Percentiles rank a stretch among this genome's conserved stretches.
phyloP scores from a whole-genome alignment of 345 rosid species.

The Psidium guajava region DNA sequence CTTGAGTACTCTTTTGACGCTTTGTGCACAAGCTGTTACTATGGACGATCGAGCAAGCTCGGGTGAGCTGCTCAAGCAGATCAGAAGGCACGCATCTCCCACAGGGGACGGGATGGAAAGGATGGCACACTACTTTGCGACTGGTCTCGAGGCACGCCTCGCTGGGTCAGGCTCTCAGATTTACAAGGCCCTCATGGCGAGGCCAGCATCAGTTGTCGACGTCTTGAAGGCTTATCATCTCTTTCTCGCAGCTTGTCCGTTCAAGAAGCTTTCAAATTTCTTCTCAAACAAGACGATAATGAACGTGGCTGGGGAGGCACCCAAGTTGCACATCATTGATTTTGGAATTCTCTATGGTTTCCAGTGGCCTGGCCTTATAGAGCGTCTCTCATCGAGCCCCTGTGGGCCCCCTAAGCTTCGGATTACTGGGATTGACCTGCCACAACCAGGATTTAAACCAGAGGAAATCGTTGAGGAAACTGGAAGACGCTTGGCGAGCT shows the following conservation, averaged over 20 bases:
- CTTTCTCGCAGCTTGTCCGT: constrained; percentile 24
- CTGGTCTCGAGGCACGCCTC: constrained; percentile 5
- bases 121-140: constrained; percentile 2
- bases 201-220: constrained; percentile 9
- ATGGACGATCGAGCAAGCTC: constrained; percentile 17
- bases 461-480: constrained; percentile 43
- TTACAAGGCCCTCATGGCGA: not conserved
- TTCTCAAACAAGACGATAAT: constrained; percentile 22
- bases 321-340: constrained; percentile 37
- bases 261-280: constrained; percentile 23
- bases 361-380: constrained; percentile 56
- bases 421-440: constrained; percentile 45
- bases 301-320: constrained; percentile 19
- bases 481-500: constrained; percentile 31
- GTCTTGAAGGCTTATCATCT: constrained; percentile 29
- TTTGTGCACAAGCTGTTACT: constrained; percentile 29
- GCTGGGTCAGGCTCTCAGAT: constrained; percentile 1
- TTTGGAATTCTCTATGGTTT: constrained; percentile 46
- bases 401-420: constrained; percentile 50
- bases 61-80: constrained; percentile 19
- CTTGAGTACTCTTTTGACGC: constrained; percentile 24
- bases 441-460: constrained; percentile 44
- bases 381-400: constrained; percentile 29
- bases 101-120: constrained; percentile 9
- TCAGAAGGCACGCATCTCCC: constrained; percentile 20